Percentiles rank a stretch among this genome's conserved stretches.
phyloP scores from a whole-genome alignment of 192 early-diverging fungal species.

The Coemansia aciculifera region DNA sequence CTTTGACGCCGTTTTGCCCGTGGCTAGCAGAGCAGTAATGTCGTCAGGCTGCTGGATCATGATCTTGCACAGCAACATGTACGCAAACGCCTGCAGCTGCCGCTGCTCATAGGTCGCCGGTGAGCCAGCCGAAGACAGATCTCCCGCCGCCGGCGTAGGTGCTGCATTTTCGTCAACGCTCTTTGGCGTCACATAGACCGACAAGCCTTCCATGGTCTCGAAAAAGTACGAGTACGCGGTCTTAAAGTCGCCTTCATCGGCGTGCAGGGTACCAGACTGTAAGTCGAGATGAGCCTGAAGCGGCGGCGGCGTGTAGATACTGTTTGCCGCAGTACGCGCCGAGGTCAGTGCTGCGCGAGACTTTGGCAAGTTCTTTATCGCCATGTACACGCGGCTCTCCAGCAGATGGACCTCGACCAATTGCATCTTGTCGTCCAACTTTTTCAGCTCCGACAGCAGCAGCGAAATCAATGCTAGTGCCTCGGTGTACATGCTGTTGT shows the following conservation, averaged over 20 bases:
- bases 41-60: slow-evolving; percentile 99
- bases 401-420: slow-evolving; percentile 96
- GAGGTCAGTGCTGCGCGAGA: slow-evolving; percentile 93
- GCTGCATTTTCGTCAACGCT: slow-evolving; percentile 7
- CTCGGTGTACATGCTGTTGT: slow-evolving; percentile 95
- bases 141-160: slow-evolving; percentile 4
- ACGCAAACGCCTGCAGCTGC: slow-evolving; percentile 90
- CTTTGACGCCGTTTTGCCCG: slow-evolving; percentile 83
- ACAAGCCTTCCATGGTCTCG: slow-evolving; percentile 93
- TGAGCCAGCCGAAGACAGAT: neutral
- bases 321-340: slow-evolving; percentile 94
- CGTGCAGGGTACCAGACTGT: slow-evolving; percentile 96
- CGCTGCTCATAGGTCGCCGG: slow-evolving; percentile 50
- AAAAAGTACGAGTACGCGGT: slow-evolving; percentile 99
- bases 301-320: slow-evolving; percentile 96
- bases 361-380: slow-evolving; percentile 90
- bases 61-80: slow-evolving; percentile 99
- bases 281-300: slow-evolving; percentile 95
- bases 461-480: slow-evolving; percentile 77
- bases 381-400: slow-evolving; percentile 92
- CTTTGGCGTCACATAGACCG: slow-evolving; percentile 53
- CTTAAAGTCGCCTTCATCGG: slow-evolving; percentile 99
- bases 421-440: slow-evolving; percentile 97
- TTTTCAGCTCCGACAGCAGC: slow-evolving; percentile 95
- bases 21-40: slow-evolving; percentile 86